phyloP scores from a whole-genome alignment of 352 stramenopile species.

The Phytopythium kandeliae region DNA sequence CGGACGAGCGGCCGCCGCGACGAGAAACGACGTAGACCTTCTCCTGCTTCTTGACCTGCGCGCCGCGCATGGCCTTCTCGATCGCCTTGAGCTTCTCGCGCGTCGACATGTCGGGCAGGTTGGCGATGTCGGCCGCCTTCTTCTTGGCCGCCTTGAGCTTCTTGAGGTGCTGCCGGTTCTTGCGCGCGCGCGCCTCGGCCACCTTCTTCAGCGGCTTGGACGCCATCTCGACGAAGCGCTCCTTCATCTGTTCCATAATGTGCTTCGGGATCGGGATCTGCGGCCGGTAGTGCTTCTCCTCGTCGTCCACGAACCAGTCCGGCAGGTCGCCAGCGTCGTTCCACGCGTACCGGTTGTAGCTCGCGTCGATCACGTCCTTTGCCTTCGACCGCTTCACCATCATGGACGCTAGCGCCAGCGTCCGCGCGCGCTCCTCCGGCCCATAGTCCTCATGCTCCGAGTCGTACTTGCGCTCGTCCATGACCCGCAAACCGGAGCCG shows the following conservation, averaged over 20 bases:
- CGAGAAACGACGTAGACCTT: constrained; percentile 97
- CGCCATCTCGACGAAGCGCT: constrained; percentile 94
- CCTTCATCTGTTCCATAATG: constrained; percentile 98
- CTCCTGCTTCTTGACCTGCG: constrained; percentile 85
- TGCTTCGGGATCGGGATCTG: constrained; percentile 96
- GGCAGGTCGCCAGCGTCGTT: constrained; percentile 96
- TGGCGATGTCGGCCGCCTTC: constrained; percentile 95
- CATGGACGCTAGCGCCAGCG: constrained; percentile 97
- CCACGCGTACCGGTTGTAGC: constrained; percentile 99
- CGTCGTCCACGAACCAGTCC: constrained; percentile 97
- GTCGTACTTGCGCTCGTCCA: constrained; percentile 93
- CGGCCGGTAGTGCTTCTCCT: constrained; percentile 96
- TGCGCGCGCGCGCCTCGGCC: constrained; percentile 95
- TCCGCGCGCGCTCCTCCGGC: constrained; percentile 94
- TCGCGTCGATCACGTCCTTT: constrained; percentile 97
- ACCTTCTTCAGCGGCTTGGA: constrained; percentile 99
- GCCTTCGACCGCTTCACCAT: constrained; percentile 97
- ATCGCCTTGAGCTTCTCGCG: constrained; percentile 98
- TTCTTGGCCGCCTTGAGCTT: constrained; percentile 97
- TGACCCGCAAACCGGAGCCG: constrained; percentile 24
- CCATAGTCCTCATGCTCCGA: constrained; percentile 98
- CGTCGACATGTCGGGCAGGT: constrained; percentile 96
- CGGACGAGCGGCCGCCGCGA: constrained; percentile 42
- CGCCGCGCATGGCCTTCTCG: constrained; percentile 95
- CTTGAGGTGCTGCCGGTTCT: constrained; percentile 91